Evolutionary conservation across 2,329 filamentous ascomycete species (phyloP), one percentile per base, ranked within the genome.

Genomic region (Rugonectria rugulosa): DNA sequence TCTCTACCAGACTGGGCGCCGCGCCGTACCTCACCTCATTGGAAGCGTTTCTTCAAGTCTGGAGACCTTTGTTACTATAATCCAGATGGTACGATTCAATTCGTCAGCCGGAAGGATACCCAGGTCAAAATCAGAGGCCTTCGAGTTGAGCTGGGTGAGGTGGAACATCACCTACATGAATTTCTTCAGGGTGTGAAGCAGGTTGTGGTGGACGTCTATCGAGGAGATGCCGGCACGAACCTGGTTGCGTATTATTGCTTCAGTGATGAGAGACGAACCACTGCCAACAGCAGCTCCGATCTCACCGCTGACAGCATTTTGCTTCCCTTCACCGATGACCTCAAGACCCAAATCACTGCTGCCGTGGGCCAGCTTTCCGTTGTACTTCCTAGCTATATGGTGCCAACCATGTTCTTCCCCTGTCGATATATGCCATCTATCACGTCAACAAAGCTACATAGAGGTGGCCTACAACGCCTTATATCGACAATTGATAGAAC

Each of bases 91-190:
- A 62, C 57, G 9, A 65, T 81, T n/a, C 57, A 68, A 1, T 79
- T 74, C 48, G 59, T 81, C 41, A 80, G 80, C 37, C 72, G 82
- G 21, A 81, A 81, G 58, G 82, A 85, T 61, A 74, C 72, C 1
- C 82, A 85, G 64, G 75, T 85, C 31, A 86, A 86, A 63, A 69
- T 85, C 17, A 74, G 77, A 21, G 84, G 85, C 37, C 83, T 77
- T 49, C 66, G 81, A 49, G 32, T 48, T 11, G 44, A 48, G 20
- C 19, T 48, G 71, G 56, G 52, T 14, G 59, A 62, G 23, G 29
- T 58, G 23, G 56, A 58, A 38, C 27, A 62, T 34, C 40, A 56
- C 20, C 40, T 64, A 11, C 38, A 17, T 23, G 20, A 40, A 23
- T 15, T 24, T 15, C 24, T 57, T 5, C 21, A 38, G 20, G 43